Base-by-base conservation (phyloP, 306 rosid species). In the Mimosa pudica region DNA sequence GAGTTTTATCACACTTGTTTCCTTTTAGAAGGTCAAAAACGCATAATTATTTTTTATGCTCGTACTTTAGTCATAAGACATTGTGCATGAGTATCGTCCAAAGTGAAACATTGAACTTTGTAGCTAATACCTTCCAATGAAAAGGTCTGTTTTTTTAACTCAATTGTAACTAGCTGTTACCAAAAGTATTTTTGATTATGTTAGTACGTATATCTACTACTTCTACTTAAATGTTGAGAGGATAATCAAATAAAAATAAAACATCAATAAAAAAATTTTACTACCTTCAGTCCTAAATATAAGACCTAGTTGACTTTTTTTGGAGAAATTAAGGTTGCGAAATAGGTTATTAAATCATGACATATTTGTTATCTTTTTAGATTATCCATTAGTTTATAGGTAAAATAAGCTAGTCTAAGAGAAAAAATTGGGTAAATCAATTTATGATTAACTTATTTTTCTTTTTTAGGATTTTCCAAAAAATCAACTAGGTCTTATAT, bases 41-140 rank as follows among this genome's bases (percentile, higher is more conserved):
- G 36, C 64, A 71, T 32, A 62, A 20, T 30, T 55, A 42, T 58
- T 42, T 35, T 58, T 42, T 35, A 49, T 18, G 32, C 63, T 49
- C 20, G 17, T 51, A 12, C 30, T 8, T 36, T 18, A 24, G 10
- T 36, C 12, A 24, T 38, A 17, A 65, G 38, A 49, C 49, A 9
- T 4, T 33, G 72, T 33, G 51, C 73, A 76, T 76, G 16, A 76
- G 49, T 72, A 33, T 24, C 30, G 30, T 32, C 62, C 7, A 48
- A 63, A 63, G 49, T 7, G 79, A 49, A 76, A 47, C 35, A 48
- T 24, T 60, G 65, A 60, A 60, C 65, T 60, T 24, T n/a, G 33
- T 48, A 36, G 14, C 77, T 73, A 42, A 42, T 65, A 42, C 49
- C 6, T 17, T 55, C 61, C 61, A 17, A 55, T 7, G 24, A 55